Percentiles rank a stretch among this genome's conserved stretches.
phyloP scores from a whole-genome alignment of 176 grass and related monocot genomes.

The Microstegium vimineum region DNA sequence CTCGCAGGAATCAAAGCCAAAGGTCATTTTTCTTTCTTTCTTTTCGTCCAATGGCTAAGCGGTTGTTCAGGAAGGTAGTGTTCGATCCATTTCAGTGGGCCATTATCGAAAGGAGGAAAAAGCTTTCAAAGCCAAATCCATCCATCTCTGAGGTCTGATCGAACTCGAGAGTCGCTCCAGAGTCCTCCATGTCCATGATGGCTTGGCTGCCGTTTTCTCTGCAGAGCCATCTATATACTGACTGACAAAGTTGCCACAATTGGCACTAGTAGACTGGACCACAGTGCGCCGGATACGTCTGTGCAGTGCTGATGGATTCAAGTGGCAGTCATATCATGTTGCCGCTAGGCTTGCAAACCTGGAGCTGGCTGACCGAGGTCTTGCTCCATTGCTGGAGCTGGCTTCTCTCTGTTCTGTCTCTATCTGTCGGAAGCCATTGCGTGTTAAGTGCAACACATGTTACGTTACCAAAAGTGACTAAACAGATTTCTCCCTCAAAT shows the following conservation, averaged over 20 bases:
- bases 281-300: neutral
- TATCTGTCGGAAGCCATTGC: neutral
- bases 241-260: neutral
- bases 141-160: neutral
- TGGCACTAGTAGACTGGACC: neutral
- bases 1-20: too few species aligned
- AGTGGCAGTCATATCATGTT: neutral
- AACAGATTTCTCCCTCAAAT: neutral
- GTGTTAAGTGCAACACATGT: too few species aligned
- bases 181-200: conserved; percentile 6
- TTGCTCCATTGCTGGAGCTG: too few species aligned
- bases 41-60: too few species aligned
- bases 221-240: neutral
- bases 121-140: neutral
- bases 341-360: too few species aligned
- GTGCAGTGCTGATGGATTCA: neutral
- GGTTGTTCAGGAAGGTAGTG: too few species aligned
- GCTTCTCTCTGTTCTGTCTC: too few species aligned
- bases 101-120: neutral
- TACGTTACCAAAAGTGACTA: too few species aligned
- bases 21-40: too few species aligned
- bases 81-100: too few species aligned
- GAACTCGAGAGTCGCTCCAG: neutral
- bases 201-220: neutral
- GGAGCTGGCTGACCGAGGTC: too few species aligned